Percentiles rank a stretch among this genome's conserved stretches.
Evolutionary conservation across 768 basidiomycete genomes (phyloP).

Genomic region (Brasilioporus rufonigricans): DNA sequence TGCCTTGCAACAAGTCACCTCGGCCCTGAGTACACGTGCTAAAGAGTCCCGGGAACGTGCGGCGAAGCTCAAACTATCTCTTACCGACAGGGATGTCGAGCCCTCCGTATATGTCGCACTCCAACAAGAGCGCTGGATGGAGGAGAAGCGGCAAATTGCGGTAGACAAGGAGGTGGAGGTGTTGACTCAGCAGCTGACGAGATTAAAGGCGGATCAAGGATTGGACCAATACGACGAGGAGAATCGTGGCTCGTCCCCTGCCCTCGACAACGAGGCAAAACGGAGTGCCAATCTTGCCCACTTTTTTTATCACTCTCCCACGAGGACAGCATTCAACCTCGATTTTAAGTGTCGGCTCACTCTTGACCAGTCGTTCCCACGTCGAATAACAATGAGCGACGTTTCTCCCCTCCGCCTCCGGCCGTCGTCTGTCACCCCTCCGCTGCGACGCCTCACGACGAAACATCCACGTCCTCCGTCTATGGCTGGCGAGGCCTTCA

Average conservation of each 20-base stretch:
- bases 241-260: slow-evolving; percentile 15
- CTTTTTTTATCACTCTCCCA: slow-evolving; percentile 38
- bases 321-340: slow-evolving; percentile 32
- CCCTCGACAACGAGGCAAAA: slow-evolving; percentile 26
- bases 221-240: slow-evolving; percentile 13
- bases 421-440: slow-evolving; percentile 27
- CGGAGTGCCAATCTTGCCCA: slow-evolving; percentile 37
- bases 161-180: slow-evolving; percentile 37
- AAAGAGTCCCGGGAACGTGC: slow-evolving; percentile 43
- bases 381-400: slow-evolving; percentile 36
- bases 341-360: slow-evolving; percentile 30
- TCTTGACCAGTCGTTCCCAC: slow-evolving; percentile 30
- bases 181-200: slow-evolving; percentile 36
- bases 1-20: slow-evolving; percentile 43
- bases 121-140: slow-evolving; percentile 50
- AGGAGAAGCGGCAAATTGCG: slow-evolving; percentile 42
- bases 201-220: slow-evolving; percentile 29
- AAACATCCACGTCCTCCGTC: slow-evolving; percentile 28
- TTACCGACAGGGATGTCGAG: slow-evolving; percentile 39
- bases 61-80: slow-evolving; percentile 37
- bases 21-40: slow-evolving; percentile 42
- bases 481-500: slow-evolving; percentile 26
- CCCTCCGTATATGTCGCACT: slow-evolving; percentile 37
- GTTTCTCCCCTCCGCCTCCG: slow-evolving; percentile 35
- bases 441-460: slow-evolving; percentile 24